These are phyloP conservation scores for Canavalia ensiformis DNA, from an alignment of 306 rosid species.

Conservation along the genomic window DNA sequence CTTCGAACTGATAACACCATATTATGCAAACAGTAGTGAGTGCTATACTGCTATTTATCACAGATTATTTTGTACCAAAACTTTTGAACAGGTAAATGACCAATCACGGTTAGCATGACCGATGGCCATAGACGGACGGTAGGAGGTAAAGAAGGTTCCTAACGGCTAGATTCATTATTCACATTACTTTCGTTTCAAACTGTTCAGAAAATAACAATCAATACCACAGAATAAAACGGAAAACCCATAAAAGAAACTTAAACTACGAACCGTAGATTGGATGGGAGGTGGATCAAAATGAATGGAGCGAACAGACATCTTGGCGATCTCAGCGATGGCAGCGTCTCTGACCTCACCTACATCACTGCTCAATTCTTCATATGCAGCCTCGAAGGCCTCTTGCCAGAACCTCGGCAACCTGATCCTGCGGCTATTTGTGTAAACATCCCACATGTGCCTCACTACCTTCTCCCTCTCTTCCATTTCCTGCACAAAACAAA, in stretches of 20 bases:
- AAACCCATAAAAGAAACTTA: no score
- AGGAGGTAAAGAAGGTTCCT: background rate
- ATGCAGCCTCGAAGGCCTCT: conserved; percentile 96
- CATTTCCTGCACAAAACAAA: conserved; percentile 73
- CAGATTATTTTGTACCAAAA: background rate
- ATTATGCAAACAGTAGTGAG: conserved; percentile 14
- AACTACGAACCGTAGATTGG: conserved; percentile 73
- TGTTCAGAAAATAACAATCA: background rate
- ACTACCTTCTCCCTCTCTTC: conserved; percentile 99
- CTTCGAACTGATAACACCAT: conserved; percentile 32
- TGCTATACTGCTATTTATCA: background rate
- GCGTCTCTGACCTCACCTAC: conserved; percentile 76
- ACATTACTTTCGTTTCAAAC: background rate
- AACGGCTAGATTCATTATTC: background rate
- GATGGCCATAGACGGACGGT: background rate
- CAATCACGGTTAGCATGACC: conserved; percentile 10
- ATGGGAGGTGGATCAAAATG: conserved; percentile 79
- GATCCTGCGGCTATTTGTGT: conserved; percentile 91
- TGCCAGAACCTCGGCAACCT: conserved; percentile 95
- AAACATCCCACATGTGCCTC: conserved; percentile 98
- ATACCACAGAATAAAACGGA: no score
- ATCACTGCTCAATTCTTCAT: conserved; percentile 89
- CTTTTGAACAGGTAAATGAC: background rate
- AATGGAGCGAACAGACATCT: conserved; percentile 90
- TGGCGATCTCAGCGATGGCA: conserved; percentile 89